Conservation (phyloP, 768 basidiomycete genomes). For the Mrakia hoshinonis region DNA sequence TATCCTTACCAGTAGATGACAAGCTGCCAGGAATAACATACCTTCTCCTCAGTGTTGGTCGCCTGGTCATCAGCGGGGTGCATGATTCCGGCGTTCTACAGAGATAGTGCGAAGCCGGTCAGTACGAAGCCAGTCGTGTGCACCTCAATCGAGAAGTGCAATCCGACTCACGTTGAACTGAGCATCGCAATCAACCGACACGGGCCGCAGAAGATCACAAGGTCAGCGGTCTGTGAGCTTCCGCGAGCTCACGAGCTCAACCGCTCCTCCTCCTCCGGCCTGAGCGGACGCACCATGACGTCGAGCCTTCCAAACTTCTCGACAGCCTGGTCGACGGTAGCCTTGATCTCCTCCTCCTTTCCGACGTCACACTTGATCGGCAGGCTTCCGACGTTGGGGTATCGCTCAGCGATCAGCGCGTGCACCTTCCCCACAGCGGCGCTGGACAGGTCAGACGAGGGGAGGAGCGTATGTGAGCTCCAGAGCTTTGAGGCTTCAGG, state of each 20-base stretch:
- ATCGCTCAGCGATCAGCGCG: slow-evolving; percentile 55
- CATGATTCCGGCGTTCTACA: slow-evolving; percentile 70
- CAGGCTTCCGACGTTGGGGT: slow-evolving; percentile 54
- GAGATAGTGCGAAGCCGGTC: slow-evolving; percentile 19
- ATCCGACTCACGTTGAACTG: slow-evolving; percentile 25
- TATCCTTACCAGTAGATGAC: neutral
- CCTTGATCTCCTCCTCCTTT: slow-evolving; percentile 77
- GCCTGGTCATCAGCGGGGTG: slow-evolving; percentile 90
- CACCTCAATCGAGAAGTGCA: too few species aligned
- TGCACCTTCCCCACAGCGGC: slow-evolving; percentile 61
- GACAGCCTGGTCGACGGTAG: slow-evolving; percentile 68
- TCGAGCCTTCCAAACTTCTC: slow-evolving; percentile 86
- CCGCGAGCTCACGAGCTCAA: neutral
- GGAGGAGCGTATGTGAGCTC: neutral
- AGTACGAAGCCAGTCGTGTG: neutral
- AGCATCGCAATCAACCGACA: neutral
- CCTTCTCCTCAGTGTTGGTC: slow-evolving; percentile 80
- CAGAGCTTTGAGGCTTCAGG: too few species aligned
- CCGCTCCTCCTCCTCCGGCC: neutral
- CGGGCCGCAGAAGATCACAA: neutral
- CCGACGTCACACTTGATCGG: slow-evolving; percentile 76
- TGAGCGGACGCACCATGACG: slow-evolving; percentile 60
- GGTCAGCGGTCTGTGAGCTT: neutral
- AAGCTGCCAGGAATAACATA: neutral
- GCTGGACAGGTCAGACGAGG: neutral